phyloP scores from a whole-genome alignment of 306 rosid species.

The Quercus gilva region DNA sequence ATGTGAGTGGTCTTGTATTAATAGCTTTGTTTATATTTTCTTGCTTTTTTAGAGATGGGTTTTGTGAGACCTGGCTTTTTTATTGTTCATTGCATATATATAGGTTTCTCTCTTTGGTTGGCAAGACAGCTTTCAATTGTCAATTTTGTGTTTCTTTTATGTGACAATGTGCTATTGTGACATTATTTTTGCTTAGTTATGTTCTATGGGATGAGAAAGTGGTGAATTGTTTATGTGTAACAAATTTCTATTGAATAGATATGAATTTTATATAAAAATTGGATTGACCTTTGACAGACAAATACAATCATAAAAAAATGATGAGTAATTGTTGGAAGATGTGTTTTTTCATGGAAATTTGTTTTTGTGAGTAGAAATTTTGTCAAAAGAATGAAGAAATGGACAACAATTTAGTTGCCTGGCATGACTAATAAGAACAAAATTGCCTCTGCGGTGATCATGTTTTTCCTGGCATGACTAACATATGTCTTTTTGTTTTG shows the following conservation, averaged over 20 bases:
- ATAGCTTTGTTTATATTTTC: neutral
- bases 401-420: neutral
- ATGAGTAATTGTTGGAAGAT: too few relatives aligned
- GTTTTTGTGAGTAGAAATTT: neutral
- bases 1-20: conserved; percentile 47
- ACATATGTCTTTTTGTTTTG: neutral
- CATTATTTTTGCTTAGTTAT: neutral
- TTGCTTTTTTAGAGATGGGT: neutral
- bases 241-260: neutral
- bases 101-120: neutral
- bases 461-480: neutral
- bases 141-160: neutral
- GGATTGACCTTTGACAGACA: neutral
- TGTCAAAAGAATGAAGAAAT: neutral
- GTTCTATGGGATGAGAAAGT: neutral
- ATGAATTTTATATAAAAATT: neutral
- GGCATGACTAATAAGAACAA: neutral
- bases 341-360: too few relatives aligned
- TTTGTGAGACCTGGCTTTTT: neutral
- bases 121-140: neutral
- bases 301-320: neutral
- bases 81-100: neutral
- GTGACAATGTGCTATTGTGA: neutral
- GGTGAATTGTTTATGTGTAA: too few relatives aligned
- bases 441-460: neutral